Conservation (phyloP, 768 basidiomycete genomes). For the Macrolepiota fuliginosa region DNA sequence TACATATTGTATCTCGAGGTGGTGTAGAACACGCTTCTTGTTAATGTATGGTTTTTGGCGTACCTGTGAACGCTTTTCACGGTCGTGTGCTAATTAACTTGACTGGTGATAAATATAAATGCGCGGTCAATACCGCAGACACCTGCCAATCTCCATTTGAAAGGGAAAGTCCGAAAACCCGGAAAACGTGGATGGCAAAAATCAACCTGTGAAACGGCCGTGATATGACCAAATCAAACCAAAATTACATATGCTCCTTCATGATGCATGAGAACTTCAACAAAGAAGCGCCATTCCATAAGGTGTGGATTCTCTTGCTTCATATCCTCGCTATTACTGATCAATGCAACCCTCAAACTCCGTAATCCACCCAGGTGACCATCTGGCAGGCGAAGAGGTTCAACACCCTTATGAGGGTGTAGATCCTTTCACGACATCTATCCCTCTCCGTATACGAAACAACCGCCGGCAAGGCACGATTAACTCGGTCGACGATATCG, state of each 20-base stretch:
- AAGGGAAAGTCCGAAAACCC: too few species aligned
- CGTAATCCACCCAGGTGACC: background rate
- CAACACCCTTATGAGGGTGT: conserved; percentile 3
- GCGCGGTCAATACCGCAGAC: too few species aligned
- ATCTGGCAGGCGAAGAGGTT: background rate
- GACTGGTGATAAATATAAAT: background rate
- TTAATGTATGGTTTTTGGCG: conserved; percentile 12
- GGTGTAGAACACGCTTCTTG: conserved; percentile 22
- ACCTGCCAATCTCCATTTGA: too few species aligned
- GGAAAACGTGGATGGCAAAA: too few species aligned
- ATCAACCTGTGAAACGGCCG: too few species aligned
- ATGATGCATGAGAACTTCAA: background rate
- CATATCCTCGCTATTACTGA: background rate
- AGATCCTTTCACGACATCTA: conserved; percentile 5
- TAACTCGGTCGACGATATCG: conserved; percentile 7
- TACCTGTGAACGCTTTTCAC: background rate
- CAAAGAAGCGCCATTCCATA: background rate
- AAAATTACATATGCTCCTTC: background rate
- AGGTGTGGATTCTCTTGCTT: background rate
- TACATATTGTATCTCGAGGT: conserved; percentile 14
- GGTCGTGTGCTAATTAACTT: background rate
- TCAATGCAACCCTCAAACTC: background rate
- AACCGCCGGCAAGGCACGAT: background rate
- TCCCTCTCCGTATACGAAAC: background rate
- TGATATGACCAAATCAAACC: too few species aligned